Conservation (phyloP, 1,284 basidiomycete genomes). For the Puccinia coronata region DNA sequence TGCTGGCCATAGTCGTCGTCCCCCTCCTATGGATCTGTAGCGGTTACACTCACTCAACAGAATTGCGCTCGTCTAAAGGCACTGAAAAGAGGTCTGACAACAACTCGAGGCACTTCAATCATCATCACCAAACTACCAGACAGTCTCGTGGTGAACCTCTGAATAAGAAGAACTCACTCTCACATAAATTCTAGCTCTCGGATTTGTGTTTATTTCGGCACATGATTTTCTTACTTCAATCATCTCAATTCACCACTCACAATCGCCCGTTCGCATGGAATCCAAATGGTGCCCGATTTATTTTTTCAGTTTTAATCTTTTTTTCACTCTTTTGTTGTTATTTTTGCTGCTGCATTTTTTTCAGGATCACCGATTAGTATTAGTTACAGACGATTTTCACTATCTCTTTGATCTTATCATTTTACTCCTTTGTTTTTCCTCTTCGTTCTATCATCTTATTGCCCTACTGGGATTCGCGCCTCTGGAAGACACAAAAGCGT, state of each 20-base stretch:
- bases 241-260: neutral
- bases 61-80: neutral
- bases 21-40: slow-evolving; percentile 49
- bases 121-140: slow-evolving; percentile 28
- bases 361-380: neutral
- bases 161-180: slow-evolving; percentile 8
- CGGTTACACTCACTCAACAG: slow-evolving; percentile 13
- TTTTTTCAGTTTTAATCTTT: neutral
- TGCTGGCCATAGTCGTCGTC: slow-evolving; percentile 36
- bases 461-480: too few relatives aligned
- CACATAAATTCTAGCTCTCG: neutral
- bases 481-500: too few relatives aligned
- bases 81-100: neutral
- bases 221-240: neutral
- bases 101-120: neutral
- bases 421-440: neutral
- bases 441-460: too few relatives aligned
- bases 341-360: neutral
- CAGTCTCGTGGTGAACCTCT: neutral
- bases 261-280: neutral
- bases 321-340: neutral
- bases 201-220: neutral
- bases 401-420: neutral
- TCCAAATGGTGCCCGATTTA: too few relatives aligned
- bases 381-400: neutral